These are phyloP conservation scores for Fistulinella cinereoalba DNA, from an alignment of 1,284 basidiomycete genomes.

Conservation along the genomic window DNA sequence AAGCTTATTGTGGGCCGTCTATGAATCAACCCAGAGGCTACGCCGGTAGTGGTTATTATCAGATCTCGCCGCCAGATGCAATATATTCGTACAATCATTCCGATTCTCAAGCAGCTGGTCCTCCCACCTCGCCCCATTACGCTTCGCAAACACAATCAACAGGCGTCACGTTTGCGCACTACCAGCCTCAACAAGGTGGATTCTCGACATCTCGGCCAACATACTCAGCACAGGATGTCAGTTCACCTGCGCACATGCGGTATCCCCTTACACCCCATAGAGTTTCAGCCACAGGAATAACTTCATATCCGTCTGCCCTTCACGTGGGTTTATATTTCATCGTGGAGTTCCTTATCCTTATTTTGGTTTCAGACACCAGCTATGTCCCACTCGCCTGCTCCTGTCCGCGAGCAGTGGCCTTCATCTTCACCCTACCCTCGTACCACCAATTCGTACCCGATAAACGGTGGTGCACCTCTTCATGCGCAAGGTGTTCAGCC, in stretches of 20 bases:
- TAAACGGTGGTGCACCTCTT: slow-evolving; percentile 19
- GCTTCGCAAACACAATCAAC: slow-evolving; percentile 19
- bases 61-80: slow-evolving; percentile 12
- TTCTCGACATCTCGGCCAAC: slow-evolving; percentile 36
- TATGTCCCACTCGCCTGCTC: slow-evolving; percentile 14
- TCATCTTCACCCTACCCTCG: slow-evolving; percentile 26
- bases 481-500: slow-evolving; percentile 25
- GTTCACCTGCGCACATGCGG: slow-evolving; percentile 18
- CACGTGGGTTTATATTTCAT: slow-evolving; percentile 18
- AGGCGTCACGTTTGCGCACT: slow-evolving; percentile 34
- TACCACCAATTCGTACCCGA: slow-evolving; percentile 16
- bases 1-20: slow-evolving; percentile 10
- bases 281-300: slow-evolving; percentile 12
- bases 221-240: slow-evolving; percentile 25
- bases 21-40: slow-evolving; percentile 18
- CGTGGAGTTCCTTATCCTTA: neutral
- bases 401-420: slow-evolving; percentile 29
- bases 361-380: slow-evolving; percentile 18
- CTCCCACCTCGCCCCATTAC: slow-evolving; percentile 16
- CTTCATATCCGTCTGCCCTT: slow-evolving; percentile 25
- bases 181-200: slow-evolving; percentile 36
- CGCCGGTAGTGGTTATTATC: slow-evolving; percentile 16
- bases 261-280: slow-evolving; percentile 21
- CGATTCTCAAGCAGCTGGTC: slow-evolving; percentile 14
- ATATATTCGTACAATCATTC: slow-evolving; percentile 25